Conservation (phyloP, 331 rosid species). For the Rosa hybrid region DNA sequence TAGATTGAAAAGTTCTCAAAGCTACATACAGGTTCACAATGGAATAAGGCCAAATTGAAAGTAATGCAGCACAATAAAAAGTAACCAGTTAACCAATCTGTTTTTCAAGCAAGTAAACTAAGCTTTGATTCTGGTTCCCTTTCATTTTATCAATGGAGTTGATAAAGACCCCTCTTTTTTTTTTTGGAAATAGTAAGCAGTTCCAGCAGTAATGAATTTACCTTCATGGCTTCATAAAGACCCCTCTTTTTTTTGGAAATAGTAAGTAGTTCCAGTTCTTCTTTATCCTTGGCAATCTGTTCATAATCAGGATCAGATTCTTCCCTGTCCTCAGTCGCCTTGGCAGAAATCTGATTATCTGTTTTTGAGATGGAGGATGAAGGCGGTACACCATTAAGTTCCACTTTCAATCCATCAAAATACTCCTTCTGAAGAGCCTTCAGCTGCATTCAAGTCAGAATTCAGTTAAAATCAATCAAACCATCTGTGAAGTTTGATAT, state of each 20-base stretch:
- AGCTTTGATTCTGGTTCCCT: background rate
- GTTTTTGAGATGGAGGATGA: constrained; percentile 33
- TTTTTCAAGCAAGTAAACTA: background rate
- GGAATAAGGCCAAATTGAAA: background rate
- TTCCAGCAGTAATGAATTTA: constrained; percentile 18
- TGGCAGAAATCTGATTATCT: constrained; percentile 41
- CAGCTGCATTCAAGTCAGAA: constrained; percentile 53
- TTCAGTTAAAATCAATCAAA: constrained; percentile 1
- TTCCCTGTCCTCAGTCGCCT: constrained; percentile 36
- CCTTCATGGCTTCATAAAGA: constrained; percentile 66
- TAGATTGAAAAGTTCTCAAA: background rate
- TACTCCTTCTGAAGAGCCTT: constrained; percentile 63
- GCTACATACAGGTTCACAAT: background rate
- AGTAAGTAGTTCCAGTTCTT: constrained; percentile 37
- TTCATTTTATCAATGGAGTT: background rate
- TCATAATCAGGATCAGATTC: constrained; percentile 40
- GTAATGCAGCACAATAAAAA: background rate
- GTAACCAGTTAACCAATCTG: background rate
- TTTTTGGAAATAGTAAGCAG: too few species aligned
- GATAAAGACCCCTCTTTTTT: too few species aligned
- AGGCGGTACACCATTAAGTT: constrained; percentile 54
- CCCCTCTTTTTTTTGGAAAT: constrained; percentile 65
- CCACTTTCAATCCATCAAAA: constrained; percentile 75
- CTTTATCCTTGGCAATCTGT: constrained; percentile 40
- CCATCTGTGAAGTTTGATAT: background rate